Percentiles rank a stretch among this genome's conserved stretches.
Conservation (phyloP, 768 basidiomycete species). For the Imleria badia region DNA sequence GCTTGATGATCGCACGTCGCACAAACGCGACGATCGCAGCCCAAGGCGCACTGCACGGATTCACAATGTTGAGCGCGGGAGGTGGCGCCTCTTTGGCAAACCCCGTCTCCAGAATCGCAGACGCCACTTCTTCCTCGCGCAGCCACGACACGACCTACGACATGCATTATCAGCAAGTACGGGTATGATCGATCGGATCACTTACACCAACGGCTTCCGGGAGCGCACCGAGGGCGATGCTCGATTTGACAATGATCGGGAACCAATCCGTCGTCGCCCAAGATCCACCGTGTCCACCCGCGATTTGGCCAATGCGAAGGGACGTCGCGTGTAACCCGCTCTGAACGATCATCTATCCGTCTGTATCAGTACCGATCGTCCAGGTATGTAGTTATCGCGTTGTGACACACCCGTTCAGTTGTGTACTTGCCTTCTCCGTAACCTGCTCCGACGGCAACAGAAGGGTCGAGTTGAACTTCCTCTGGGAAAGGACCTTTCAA, state of each 20-base stretch:
- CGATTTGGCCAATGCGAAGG: conserved; percentile 48
- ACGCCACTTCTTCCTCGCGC: conserved; percentile 39
- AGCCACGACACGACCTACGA: conserved; percentile 45
- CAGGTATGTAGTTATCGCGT: not conserved
- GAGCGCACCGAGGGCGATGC: conserved; percentile 27
- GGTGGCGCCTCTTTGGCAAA: conserved; percentile 17
- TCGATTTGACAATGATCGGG: conserved; percentile 41
- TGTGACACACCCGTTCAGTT: conserved; percentile 35
- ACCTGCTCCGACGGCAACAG: conserved; percentile 39
- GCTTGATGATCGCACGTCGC: conserved; percentile 15
- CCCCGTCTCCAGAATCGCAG: conserved; percentile 32
- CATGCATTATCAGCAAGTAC: not conserved
- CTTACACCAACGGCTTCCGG: conserved; percentile 36
- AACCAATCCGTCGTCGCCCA: conserved; percentile 50
- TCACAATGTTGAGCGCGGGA: conserved; percentile 37
- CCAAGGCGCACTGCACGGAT: conserved; percentile 39
- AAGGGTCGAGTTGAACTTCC: conserved; percentile 31
- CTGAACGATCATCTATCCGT: conserved; percentile 35
- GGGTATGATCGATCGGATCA: not conserved
- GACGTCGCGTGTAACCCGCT: conserved; percentile 38
- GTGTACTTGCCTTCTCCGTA: conserved; percentile 50
- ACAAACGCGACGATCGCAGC: conserved; percentile 28
- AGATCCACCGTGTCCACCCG: conserved; percentile 39
- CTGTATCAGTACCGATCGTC: not conserved
- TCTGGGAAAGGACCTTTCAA: conserved; percentile 35